phyloP scores from a whole-genome alignment of 495 filamentous ascomycete species.

The Penicillium goetzii region DNA sequence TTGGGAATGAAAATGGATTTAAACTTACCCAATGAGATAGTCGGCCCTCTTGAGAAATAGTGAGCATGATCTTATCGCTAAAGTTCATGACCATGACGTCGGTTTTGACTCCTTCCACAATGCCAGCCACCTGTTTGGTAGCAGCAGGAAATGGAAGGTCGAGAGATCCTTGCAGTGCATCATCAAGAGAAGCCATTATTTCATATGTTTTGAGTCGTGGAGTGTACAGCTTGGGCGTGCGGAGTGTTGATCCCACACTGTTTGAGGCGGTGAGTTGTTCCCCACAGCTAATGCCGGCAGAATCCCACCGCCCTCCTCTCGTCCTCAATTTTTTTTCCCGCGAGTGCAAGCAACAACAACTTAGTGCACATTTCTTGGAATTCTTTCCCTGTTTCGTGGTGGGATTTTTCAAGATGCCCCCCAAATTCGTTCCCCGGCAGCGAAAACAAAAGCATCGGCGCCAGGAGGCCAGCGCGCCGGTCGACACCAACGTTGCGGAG shows the following conservation, averaged over 20 bases:
- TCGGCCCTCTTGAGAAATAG: slow-evolving; percentile 81
- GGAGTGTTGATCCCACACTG: slow-evolving; percentile 21
- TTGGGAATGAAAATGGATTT: background rate
- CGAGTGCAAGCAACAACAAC: slow-evolving; percentile 16
- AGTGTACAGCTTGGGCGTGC: background rate
- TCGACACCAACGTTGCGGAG: slow-evolving; percentile 73
- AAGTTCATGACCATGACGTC: slow-evolving; percentile 73
- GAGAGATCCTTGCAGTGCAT: slow-evolving; percentile 39
- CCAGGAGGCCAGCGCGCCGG: slow-evolving; percentile 41
- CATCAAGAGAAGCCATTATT: slow-evolving; percentile 41
- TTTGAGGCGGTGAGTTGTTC: slow-evolving; percentile 24
- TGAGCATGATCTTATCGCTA: slow-evolving; percentile 90
- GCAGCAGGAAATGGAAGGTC: slow-evolving; percentile 73
- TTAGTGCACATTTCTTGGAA: slow-evolving; percentile 23
- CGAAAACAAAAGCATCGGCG: slow-evolving; percentile 69
- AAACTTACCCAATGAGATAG: slow-evolving; percentile 85
- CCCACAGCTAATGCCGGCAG: slow-evolving; percentile 28
- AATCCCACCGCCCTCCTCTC: slow-evolving; percentile 26
- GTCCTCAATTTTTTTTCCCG: slow-evolving; percentile 34
- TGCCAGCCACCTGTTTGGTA: slow-evolving; percentile 66
- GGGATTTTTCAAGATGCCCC: slow-evolving; percentile 57
- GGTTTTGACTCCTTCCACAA: slow-evolving; percentile 69
- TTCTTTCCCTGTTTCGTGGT: slow-evolving; percentile 21
- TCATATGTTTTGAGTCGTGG: background rate
- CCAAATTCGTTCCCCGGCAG: slow-evolving; percentile 76